Base-by-base conservation (phyloP, 441 rosid genomes). In the Gossypium armourianum region DNA sequence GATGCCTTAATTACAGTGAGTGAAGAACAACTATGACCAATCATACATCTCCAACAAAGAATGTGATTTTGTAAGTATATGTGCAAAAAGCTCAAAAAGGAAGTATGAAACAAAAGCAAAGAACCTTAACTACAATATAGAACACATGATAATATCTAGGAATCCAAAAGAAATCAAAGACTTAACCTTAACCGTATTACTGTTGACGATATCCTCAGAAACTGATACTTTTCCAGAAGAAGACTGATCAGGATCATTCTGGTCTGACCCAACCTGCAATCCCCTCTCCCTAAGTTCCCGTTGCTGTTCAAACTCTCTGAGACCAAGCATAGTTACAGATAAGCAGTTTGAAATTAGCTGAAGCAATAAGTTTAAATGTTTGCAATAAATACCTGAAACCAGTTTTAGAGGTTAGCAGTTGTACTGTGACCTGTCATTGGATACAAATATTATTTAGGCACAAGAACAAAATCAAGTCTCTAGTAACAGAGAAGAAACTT, bases 231-330 rank as follows among this genome's bases (percentile, higher is more conserved):
- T 87, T 77, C 80, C 81, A 67, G 84, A 79, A 76, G 86, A 80
- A 72, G 87, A 83, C 78, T 87, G 90, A 58, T 82, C 89, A 62
- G 86, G 88, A 78, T 78, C 85, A 71, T 74, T 81, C 28, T 86
- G 97, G 68, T 86, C 90, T 69, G 88, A 72, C 75, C 82, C 80
- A n/a, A 80, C 70, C 79, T 79, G 92, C 55, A 92, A 76, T 72
- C 97, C 97, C 82, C 83, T 85, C 74, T 95, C 99, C 79, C 94
- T 85, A 65, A 87, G 84, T 81, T 95, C 99, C 82, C 99, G 87
- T 80, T 92, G 99, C 84, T 88, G 97, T 80, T 95, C 99, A 70
- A 95, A 95, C 82, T 95, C 99, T 80, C 99, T 92, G 81, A 76
- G 81, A 81, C 61, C 61, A 79, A 76, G 68, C 15, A 28, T 57